Percentiles rank a stretch among this genome's conserved stretches.
These are phyloP conservation scores for Priceomyces haplophilus DNA, from an alignment of 805 yeast species.

Conservation along the genomic window DNA sequence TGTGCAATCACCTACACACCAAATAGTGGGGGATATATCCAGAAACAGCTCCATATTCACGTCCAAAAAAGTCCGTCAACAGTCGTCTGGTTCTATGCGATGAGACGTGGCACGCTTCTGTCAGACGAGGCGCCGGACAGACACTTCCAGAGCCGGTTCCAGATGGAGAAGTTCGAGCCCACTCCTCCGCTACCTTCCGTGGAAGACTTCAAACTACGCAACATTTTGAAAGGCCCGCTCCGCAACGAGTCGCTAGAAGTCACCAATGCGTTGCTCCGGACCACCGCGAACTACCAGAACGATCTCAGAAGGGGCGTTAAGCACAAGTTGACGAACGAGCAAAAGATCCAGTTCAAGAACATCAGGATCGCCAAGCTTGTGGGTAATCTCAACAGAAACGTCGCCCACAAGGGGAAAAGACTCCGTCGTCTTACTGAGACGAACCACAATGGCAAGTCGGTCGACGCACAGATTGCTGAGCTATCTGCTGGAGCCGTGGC, in stretches of 20 bases:
- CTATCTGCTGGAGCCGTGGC: conserved; percentile 12
- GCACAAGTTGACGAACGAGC: conserved; percentile 33
- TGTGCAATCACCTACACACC: too few relatives aligned
- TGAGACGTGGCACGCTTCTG: neutral
- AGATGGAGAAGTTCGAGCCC: neutral
- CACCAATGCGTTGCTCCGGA: conserved; percentile 24
- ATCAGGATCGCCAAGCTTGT: conserved; percentile 32
- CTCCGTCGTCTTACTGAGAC: conserved; percentile 5
- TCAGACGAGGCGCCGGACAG: neutral
- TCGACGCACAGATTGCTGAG: conserved; percentile 6
- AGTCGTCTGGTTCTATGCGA: too few relatives aligned
- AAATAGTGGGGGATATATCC: too few relatives aligned
- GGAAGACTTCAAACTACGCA: conserved; percentile 29
- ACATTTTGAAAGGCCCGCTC: conserved; percentile 24
- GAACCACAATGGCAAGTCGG: neutral
- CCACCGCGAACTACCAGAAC: conserved; percentile 30
- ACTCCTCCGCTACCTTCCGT: conserved; percentile 23
- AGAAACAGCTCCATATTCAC: too few relatives aligned
- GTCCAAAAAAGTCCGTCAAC: too few relatives aligned
- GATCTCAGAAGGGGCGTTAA: conserved; percentile 37
- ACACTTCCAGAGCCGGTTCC: neutral
- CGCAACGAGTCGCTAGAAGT: conserved; percentile 28
- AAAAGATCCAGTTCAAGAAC: conserved; percentile 39
- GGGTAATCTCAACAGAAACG: conserved; percentile 16
- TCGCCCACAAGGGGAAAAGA: conserved; percentile 11